Conservation (phyloP, 352 stramenopile genomes). For the Pythium rishiriense region DNA sequence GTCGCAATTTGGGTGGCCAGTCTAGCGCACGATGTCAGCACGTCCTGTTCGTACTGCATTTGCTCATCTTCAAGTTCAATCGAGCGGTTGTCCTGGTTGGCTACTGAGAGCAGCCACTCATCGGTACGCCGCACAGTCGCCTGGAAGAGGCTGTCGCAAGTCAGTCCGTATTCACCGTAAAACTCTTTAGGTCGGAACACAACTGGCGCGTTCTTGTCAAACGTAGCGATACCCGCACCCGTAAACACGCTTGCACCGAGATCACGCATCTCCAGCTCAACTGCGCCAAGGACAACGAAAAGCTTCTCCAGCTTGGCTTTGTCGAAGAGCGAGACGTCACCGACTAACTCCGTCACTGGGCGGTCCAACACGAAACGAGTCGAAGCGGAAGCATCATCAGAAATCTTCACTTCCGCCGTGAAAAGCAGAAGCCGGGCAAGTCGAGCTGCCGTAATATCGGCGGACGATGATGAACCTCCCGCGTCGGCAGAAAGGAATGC, state of each 20-base stretch:
- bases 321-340: constrained; percentile 18
- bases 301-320: constrained; percentile 10
- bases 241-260: constrained; percentile 23
- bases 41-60: constrained; percentile 23
- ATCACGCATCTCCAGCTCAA: constrained; percentile 20
- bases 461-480: neutral
- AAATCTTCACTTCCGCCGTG: constrained; percentile 11
- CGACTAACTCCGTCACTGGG: constrained; percentile 13
- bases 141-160: constrained; percentile 8
- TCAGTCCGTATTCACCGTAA: constrained; percentile 18
- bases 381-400: neutral
- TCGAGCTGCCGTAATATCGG: constrained; percentile 5
- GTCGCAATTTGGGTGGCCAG: constrained; percentile 24
- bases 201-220: neutral
- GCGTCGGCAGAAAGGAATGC: constrained; percentile 4
- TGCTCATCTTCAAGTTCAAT: constrained; percentile 24
- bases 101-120: constrained; percentile 11
- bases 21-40: constrained; percentile 12
- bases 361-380: constrained; percentile 18
- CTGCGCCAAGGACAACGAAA: constrained; percentile 15
- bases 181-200: constrained; percentile 19
- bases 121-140: constrained; percentile 5
- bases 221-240: constrained; percentile 9
- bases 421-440: constrained; percentile 26
- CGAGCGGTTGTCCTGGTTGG: neutral